These are phyloP conservation scores for Echinosphaeria canescens DNA, from an alignment of 2,329 filamentous ascomycete genomes.

Conservation along the genomic window DNA sequence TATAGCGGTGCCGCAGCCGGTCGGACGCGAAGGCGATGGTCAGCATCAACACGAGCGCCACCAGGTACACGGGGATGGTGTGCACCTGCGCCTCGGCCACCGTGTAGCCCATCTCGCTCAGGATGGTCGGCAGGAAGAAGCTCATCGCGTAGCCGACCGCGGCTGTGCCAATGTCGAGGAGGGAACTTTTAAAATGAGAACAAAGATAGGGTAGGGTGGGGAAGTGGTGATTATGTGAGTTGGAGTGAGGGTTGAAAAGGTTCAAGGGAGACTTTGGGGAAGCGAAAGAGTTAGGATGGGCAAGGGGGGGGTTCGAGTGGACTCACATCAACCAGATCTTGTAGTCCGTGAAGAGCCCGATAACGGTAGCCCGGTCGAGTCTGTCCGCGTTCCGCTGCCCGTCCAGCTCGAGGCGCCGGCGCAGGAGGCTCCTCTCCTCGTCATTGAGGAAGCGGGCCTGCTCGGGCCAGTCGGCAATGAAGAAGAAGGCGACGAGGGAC, in stretches of 20 bases:
- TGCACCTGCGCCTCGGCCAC: constrained; percentile 13
- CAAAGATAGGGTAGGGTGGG: too few species aligned
- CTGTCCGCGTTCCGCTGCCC: constrained; percentile 7
- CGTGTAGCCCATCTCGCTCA: constrained; percentile 15
- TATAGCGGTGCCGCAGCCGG: constrained; percentile 11
- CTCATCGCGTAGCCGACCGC: constrained; percentile 11
- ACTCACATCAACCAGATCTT: constrained; percentile 20
- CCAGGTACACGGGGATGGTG: constrained; percentile 15
- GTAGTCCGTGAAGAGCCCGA: constrained; percentile 19
- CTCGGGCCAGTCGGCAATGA: constrained; percentile 20
- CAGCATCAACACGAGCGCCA: constrained; percentile 11
- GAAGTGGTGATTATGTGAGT: too few species aligned
- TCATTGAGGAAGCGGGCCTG: constrained; percentile 14
- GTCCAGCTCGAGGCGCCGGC: constrained; percentile 10
- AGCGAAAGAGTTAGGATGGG: too few species aligned
- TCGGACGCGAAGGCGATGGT: constrained; percentile 12
- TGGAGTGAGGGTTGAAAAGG: too few species aligned
- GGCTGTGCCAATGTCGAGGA: constrained; percentile 4
- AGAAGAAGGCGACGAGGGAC: constrained; percentile 17
- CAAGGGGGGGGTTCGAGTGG: constrained; percentile 20
- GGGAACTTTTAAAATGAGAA: too few species aligned
- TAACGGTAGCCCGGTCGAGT: constrained; percentile 12
- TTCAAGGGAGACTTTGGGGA: too few species aligned
- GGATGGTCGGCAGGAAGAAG: constrained; percentile 19
- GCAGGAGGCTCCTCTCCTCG: constrained; percentile 17